Base-by-base conservation (phyloP, 129 eudicot genomes). In the Chrysanthemum lavandulifolium region DNA sequence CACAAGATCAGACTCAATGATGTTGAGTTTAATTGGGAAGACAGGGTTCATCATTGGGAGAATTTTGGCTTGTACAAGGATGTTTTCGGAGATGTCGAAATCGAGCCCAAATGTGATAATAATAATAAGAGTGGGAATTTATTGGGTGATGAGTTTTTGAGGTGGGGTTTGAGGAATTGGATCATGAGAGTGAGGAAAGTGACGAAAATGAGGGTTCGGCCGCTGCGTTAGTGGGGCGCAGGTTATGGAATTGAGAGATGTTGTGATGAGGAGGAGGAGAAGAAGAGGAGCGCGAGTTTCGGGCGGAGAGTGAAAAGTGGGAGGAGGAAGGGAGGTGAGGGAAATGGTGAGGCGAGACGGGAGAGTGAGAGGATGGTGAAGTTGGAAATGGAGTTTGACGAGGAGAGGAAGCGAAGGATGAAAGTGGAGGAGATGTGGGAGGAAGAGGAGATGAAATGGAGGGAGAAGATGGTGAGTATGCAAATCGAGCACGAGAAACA, bases 41-140 rank as follows among this genome's bases (percentile, higher is more conserved):
- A 92, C 25, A 96, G 94, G 1, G 91, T 86, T 73, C 79, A 86
- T 71, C 95, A 92, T 52, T 92, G 98, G 98, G 98, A 89, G 85
- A 92, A 92, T 80, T 92, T 92, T 79, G 65, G 85, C 67, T 87
- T 73, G 81, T 92, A 89, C 43, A 92, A 89, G 78, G 84, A 92
- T 18, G 96, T 92, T 19, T 89, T 92, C 56, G 98, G 98, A 11
- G 96, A 92, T 68, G 79, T 89, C 10, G 91, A 92, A 78, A 73
- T 87, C 10, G 95, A 92, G 52, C 16, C 50, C 3, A 81, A 74
- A 21, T 33, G 40, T 33, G 40, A 40, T 60, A 60, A 12, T 25
- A 53, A 53, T 60, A 60, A 12, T 25, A 53, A 53, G 58, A 14
- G 58, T 1, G 58, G 58, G 18, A 14, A 14, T 53, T 27, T 73